Evolutionary conservation across 2,329 filamentous ascomycete species (phyloP).

Genomic region (Sarocladium kiliense): DNA sequence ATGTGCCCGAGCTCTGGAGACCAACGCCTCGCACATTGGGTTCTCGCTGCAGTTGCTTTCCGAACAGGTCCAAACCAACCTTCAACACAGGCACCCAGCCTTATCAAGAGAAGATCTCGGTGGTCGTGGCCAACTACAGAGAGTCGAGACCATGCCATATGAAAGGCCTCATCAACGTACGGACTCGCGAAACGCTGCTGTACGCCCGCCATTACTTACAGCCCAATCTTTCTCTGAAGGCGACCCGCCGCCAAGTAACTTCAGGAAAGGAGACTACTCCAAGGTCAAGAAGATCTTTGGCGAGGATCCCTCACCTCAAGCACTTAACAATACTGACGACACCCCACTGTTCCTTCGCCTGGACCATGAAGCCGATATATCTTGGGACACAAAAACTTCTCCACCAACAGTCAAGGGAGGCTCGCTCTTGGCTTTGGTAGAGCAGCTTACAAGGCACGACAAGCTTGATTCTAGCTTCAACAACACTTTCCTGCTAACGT

Average conservation of each 20-base stretch:
- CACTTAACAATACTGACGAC: slow-evolving; percentile 59
- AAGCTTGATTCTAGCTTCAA: slow-evolving; percentile 94
- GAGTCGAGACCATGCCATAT: slow-evolving; percentile 54
- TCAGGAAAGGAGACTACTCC: slow-evolving; percentile 55
- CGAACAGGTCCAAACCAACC: slow-evolving; percentile 64
- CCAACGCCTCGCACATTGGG: slow-evolving; percentile 79
- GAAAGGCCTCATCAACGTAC: slow-evolving; percentile 50
- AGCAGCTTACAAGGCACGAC: slow-evolving; percentile 93
- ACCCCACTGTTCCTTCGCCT: slow-evolving; percentile 78
- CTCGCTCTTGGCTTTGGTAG: slow-evolving; percentile 81
- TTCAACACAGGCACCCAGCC: slow-evolving; percentile 33
- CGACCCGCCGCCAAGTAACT: slow-evolving; percentile 43
- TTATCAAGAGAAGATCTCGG: not conserved
- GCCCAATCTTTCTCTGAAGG: slow-evolving; percentile 64
- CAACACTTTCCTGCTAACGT: slow-evolving; percentile 95
- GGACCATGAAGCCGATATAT: slow-evolving; percentile 83
- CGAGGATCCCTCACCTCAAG: slow-evolving; percentile 52
- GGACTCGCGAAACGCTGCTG: slow-evolving; percentile 44
- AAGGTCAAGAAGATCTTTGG: slow-evolving; percentile 64
- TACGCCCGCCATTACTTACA: slow-evolving; percentile 42
- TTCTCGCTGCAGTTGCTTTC: slow-evolving; percentile 84
- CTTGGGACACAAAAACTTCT: slow-evolving; percentile 78
- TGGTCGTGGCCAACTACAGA: slow-evolving; percentile 44
- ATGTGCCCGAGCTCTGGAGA: slow-evolving; percentile 76
- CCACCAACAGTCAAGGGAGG: slow-evolving; percentile 80